Evolutionary conservation across 1,139 yeast genomes (phyloP).

Genomic region (Geotrichum reessii): DNA sequence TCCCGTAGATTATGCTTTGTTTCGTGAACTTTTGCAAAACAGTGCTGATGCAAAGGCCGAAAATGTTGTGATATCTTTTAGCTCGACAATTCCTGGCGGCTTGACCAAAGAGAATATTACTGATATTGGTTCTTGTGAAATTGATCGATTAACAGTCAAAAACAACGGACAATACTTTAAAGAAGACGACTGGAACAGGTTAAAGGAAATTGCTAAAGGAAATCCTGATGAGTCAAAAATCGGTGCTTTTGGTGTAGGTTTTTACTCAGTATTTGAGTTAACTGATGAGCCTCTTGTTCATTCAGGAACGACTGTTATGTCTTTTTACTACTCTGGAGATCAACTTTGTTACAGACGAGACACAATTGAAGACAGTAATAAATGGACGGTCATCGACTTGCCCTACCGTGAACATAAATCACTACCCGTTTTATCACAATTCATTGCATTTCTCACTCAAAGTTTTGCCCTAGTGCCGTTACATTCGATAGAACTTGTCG

Average conservation of each 20-base stretch:
- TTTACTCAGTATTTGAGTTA: slow-evolving; percentile 94
- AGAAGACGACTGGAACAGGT: slow-evolving; percentile 39
- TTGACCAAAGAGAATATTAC: slow-evolving; percentile 21
- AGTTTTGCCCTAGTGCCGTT: slow-evolving; percentile 38
- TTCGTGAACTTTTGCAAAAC: slow-evolving; percentile 39
- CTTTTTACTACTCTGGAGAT: slow-evolving; percentile 39
- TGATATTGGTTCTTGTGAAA: slow-evolving; percentile 29
- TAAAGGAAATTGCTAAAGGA: slow-evolving; percentile 41
- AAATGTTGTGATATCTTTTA: slow-evolving; percentile 34
- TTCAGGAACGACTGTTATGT: slow-evolving; percentile 38
- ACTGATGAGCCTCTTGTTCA: slow-evolving; percentile 60
- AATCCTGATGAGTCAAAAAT: slow-evolving; percentile 91
- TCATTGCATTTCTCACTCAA: slow-evolving; percentile 39
- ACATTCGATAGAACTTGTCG: slow-evolving; percentile 29
- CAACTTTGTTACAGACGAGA: slow-evolving; percentile 36
- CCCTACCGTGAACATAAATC: slow-evolving; percentile 33
- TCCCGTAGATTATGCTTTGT: slow-evolving; percentile 41
- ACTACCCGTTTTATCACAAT: slow-evolving; percentile 35
- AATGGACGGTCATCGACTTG: slow-evolving; percentile 39
- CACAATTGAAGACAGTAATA: slow-evolving; percentile 25
- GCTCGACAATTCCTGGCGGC: slow-evolving; percentile 19
- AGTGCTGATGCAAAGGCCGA: slow-evolving; percentile 41
- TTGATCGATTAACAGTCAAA: slow-evolving; percentile 32
- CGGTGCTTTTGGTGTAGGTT: slow-evolving; percentile 99
- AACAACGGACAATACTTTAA: slow-evolving; percentile 38